Percentiles rank a stretch among this genome's conserved stretches.
These are phyloP conservation scores for Agaricus bisporus DNA, from an alignment of 768 basidiomycete genomes.

Conservation along the genomic window DNA sequence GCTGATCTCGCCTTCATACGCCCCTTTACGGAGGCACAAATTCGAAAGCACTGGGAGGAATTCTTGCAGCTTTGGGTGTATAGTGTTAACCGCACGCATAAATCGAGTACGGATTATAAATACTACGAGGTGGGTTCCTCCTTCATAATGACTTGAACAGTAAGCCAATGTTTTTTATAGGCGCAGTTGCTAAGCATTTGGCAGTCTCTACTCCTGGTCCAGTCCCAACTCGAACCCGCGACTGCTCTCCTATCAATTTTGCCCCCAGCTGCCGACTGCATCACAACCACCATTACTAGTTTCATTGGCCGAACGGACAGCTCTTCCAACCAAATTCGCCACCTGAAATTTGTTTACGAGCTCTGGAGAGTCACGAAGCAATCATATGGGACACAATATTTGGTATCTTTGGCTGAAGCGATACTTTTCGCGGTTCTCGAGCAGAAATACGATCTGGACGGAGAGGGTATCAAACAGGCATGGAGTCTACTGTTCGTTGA, in stretches of 20 bases:
- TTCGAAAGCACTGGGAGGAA: slow-evolving; percentile 14
- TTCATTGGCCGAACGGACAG: slow-evolving; percentile 25
- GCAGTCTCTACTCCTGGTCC: slow-evolving; percentile 51
- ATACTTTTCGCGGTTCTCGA: slow-evolving; percentile 43
- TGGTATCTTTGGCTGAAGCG: slow-evolving; percentile 37
- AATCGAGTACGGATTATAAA: neutral
- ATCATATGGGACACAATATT: slow-evolving; percentile 34
- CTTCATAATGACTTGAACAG: too few relatives aligned
- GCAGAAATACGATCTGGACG: slow-evolving; percentile 32
- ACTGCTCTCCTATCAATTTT: slow-evolving; percentile 27
- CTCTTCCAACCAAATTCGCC: slow-evolving; percentile 24
- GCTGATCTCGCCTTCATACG: slow-evolving; percentile 4
- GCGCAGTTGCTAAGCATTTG: slow-evolving; percentile 37
- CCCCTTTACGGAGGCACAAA: slow-evolving; percentile 11
- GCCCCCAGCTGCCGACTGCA: slow-evolving; percentile 25
- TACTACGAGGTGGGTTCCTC: neutral
- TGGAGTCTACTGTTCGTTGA: slow-evolving; percentile 48
- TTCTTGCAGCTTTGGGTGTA: slow-evolving; percentile 10
- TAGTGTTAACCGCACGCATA: neutral
- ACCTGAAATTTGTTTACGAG: slow-evolving; percentile 33
- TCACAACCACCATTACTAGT: slow-evolving; percentile 28
- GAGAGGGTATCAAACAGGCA: slow-evolving; percentile 28
- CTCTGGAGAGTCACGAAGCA: slow-evolving; percentile 50
- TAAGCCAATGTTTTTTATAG: slow-evolving; percentile 19
- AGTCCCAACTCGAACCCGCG: slow-evolving; percentile 36